Conservation (phyloP, 805 yeast genomes). For the Ogataea paradorogensis region DNA sequence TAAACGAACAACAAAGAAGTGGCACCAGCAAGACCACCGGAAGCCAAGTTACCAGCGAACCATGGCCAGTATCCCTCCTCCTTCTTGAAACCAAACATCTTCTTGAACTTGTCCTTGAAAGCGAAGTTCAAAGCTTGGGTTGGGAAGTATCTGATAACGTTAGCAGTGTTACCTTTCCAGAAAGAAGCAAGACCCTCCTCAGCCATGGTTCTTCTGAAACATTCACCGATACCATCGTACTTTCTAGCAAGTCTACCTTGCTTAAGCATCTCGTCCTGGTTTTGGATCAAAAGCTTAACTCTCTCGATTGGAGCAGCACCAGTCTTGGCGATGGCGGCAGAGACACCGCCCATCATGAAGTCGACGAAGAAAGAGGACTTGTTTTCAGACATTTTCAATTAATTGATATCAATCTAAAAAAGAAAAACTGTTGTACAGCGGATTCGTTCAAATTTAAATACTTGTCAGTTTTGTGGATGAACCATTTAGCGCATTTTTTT, state of each 20-base stretch:
- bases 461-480: conserved; percentile 21
- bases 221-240: conserved; percentile 88
- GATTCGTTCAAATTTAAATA: conserved; percentile 20
- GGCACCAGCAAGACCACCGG: conserved; percentile 99
- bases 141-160: conserved; percentile 98
- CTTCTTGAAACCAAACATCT: conserved; percentile 95
- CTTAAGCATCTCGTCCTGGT: conserved; percentile 97
- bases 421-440: conserved; percentile 14
- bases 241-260: conserved; percentile 88
- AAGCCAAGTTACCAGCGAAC: conserved; percentile 98
- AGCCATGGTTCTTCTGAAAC: conserved; percentile 92
- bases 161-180: conserved; percentile 99
- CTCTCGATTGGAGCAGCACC: conserved; percentile 98
- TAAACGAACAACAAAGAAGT: conserved; percentile 87
- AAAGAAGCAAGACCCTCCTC: conserved; percentile 89
- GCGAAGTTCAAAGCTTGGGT: conserved; percentile 98
- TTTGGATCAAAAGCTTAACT: conserved; percentile 93
- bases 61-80: conserved; percentile 88
- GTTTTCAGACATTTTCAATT: conserved; percentile 35
- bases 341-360: conserved; percentile 97
- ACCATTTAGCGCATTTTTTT: conserved; percentile 17
- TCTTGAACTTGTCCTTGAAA: conserved; percentile 96
- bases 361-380: conserved; percentile 53
- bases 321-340: conserved; percentile 98
- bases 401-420: conserved; percentile 15